Conservation (phyloP, 1,139 yeast genomes). For the Wickerhamomyces sp. region DNA sequence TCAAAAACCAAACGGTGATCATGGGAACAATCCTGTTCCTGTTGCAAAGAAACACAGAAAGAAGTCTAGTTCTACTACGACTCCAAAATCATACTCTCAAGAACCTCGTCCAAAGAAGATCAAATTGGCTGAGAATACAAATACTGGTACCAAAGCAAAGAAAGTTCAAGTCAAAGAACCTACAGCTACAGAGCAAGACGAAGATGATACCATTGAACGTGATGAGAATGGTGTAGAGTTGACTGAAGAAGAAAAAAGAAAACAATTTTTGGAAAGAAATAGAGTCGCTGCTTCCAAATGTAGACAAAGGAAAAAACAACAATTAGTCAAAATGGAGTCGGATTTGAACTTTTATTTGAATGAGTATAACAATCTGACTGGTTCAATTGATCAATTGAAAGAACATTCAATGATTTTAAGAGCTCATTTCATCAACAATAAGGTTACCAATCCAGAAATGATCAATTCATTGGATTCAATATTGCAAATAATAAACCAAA, state of each 20-base stretch:
- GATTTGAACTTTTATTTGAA: conserved; percentile 64
- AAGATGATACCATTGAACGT: conserved; percentile 6
- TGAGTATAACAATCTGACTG: conserved; percentile 65
- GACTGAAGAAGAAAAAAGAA: conserved; percentile 67
- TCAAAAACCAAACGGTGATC: background rate
- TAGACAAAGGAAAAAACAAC: conserved; percentile 89
- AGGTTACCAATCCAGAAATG: conserved; percentile 7
- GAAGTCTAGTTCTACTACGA: background rate
- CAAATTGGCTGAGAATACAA: conserved; percentile 1
- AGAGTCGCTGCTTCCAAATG: conserved; percentile 95
- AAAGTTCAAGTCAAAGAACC: conserved; percentile 13
- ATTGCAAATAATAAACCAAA: conserved; percentile 13
- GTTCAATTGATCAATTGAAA: conserved; percentile 51
- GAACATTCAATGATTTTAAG: conserved; percentile 55
- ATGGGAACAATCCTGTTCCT: background rate
- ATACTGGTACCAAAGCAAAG: background rate
- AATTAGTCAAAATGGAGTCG: conserved; percentile 75
- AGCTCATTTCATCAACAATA: conserved; percentile 31
- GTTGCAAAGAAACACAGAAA: conserved; percentile 2
- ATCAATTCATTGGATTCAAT: conserved; percentile 13
- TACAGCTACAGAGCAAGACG: conserved; percentile 22
- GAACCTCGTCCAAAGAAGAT: conserved; percentile 8
- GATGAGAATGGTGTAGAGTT: conserved; percentile 12
- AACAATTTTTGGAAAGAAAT: conserved; percentile 81
- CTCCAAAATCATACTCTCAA: conserved; percentile 5